Evolutionary conservation across 2,329 filamentous ascomycete genomes (phyloP).

Genomic region (Paracoccidioides lutzii): DNA sequence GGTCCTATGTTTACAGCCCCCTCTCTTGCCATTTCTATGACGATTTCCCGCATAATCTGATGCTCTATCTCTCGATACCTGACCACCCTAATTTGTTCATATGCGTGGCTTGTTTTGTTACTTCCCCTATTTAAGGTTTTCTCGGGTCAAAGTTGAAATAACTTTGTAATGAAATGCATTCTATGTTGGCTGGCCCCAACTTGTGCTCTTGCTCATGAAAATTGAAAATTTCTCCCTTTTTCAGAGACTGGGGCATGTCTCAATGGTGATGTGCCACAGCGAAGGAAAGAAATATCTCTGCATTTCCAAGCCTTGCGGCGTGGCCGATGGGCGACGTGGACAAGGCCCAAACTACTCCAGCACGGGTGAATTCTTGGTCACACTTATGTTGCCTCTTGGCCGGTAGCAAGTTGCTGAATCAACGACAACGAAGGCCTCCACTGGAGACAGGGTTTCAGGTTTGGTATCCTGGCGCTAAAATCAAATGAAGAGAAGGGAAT

Average conservation of each 20-base stretch:
- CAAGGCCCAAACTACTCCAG: background rate
- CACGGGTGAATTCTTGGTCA: background rate
- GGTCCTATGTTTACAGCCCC: background rate
- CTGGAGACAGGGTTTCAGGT: background rate
- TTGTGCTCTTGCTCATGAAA: background rate
- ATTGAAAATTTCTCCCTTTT: background rate
- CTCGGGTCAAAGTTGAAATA: background rate
- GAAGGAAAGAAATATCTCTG: background rate
- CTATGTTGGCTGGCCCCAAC: background rate
- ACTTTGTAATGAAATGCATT: background rate
- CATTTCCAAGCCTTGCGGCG: background rate
- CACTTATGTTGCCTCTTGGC: background rate
- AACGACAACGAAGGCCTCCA: background rate
- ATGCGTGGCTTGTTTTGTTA: background rate
- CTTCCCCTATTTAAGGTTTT: background rate
- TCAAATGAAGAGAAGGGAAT: background rate
- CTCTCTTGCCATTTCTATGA: background rate
- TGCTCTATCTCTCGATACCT: background rate
- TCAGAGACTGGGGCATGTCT: background rate
- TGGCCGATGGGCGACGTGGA: background rate
- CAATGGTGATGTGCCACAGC: background rate
- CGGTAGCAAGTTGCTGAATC: background rate
- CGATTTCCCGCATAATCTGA: background rate
- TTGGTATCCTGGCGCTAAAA: background rate
- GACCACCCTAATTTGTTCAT: background rate